Base-by-base conservation (phyloP, 225 moss, liverwort and hornwort species). In the Pseudisothecium myosuroides region DNA sequence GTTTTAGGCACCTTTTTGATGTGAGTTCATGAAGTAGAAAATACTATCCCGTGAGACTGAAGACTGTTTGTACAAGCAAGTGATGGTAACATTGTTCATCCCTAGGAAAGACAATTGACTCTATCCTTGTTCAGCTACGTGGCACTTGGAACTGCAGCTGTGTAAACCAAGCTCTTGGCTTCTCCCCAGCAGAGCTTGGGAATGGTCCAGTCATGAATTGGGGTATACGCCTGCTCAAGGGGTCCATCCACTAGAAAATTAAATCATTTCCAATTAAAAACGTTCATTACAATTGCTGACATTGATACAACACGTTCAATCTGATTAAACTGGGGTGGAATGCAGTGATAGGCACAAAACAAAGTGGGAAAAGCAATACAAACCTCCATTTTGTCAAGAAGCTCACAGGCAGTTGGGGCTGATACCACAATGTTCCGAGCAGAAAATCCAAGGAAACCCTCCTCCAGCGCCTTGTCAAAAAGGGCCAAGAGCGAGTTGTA, bases 361-460 rank as follows among this genome's bases (percentile, higher is more conserved):
- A n/a, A 24, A 3, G 39, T 77, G 0, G 29, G 55, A 55, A 56
- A 69, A 21, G 39, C 26, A 19, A 7, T 11, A 84, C 76, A 9
- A 75, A 96, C 98, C 98, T 98, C 97, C 89, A 97, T 93, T 86
- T 97, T 96, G 89, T 98, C 96, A 55, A 98, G 96, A 65, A 98
- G 95, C 89, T 98, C 98, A 86, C 94, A 93, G 88, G 98, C 96
- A 84, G 91, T 97, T 37, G 97, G 97, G 85, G 98, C 95, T 43
- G 96, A 98, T 27, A 98, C 90, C 76, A 97, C 89, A 45, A 98
- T 97, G 59, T 80, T 94, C n/a, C 96, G 91, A 68, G 95, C 93
- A 5, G 94, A 92, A 47, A 86, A 87, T 65, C 93, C 91, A 20
- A 98, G 93, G 61, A 98, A 98, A 17, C 95, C 96, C 85, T 98